A percentile compares a stretch with the other conserved stretches of the same genome.
phyloP scores from a whole-genome alignment of 1,284 basidiomycete species.

The Cutaneotrichosporon sp. region DNA sequence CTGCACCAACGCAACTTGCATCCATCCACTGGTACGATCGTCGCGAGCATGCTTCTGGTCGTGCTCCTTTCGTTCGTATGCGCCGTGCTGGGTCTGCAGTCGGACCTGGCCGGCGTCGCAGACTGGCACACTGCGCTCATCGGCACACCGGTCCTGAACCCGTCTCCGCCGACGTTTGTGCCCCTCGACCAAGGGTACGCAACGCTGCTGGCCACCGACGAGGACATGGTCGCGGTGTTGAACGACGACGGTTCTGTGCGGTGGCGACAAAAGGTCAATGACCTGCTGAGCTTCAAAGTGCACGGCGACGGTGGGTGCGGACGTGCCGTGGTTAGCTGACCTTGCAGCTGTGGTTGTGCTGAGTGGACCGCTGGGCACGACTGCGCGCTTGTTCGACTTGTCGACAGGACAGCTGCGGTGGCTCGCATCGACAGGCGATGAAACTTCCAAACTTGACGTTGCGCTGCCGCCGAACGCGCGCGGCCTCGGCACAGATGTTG shows the following conservation, averaged over 20 bases:
- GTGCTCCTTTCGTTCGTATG: slow-evolving; percentile 7
- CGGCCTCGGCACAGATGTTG: slow-evolving; percentile 51
- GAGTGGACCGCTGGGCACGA: slow-evolving; percentile 68
- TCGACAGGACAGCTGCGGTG: slow-evolving; percentile 63
- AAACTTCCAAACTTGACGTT: slow-evolving; percentile 20
- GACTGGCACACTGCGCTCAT: slow-evolving; percentile 78
- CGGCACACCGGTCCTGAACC: slow-evolving; percentile 58
- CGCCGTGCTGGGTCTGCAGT: slow-evolving; percentile 23
- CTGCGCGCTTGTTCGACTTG: slow-evolving; percentile 64
- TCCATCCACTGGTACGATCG: background rate
- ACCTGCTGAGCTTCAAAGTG: slow-evolving; percentile 66
- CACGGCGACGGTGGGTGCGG: slow-evolving; percentile 58
- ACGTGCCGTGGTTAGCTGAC: too few relatives aligned
- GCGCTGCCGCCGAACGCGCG: slow-evolving; percentile 19
- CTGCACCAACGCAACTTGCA: background rate
- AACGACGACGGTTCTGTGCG: slow-evolving; percentile 66
- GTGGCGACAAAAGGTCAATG: slow-evolving; percentile 73
- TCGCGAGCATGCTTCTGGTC: slow-evolving; percentile 2
- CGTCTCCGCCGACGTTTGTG: slow-evolving; percentile 43
- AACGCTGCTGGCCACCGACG: slow-evolving; percentile 61
- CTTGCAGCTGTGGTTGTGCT: slow-evolving; percentile 61
- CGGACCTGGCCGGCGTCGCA: slow-evolving; percentile 61
- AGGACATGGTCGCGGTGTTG: slow-evolving; percentile 73
- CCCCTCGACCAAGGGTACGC: slow-evolving; percentile 15
- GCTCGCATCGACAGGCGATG: slow-evolving; percentile 56